Evolutionary conservation across 2,329 filamentous ascomycete genomes (phyloP), one percentile per base, ranked within the genome.

Genomic region (Dothideomycetes sp.): DNA sequence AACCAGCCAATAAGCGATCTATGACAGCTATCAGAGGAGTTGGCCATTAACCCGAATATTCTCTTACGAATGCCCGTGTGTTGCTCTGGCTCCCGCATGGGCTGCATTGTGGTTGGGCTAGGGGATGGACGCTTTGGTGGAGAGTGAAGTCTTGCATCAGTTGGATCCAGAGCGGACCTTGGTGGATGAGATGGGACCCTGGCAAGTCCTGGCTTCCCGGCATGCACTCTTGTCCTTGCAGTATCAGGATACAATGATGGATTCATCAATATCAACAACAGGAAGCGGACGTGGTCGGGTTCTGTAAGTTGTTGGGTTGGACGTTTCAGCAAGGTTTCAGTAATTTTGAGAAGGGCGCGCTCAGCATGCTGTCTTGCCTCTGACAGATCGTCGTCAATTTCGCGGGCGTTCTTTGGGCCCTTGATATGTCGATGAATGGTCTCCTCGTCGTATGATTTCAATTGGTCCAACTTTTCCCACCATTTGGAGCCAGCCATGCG

Each of bases 11-110:
- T 76, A 18, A 94, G 61, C 49, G 82, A 76, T 39, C 81, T 79
- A 51, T 94, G 87, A 49, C 83, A 88, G 42, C 81, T 73, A 42
- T 76, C 74, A 0, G 84, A 72, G 10, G 84, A 68, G 56, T 93
- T 85, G 1, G 85, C 81, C 17, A 94, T 55, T 8, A 94, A 64
- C 1, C 88, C 88, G 18, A 94, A 59, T 30, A 93, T 79, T 29
- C 88, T 76, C 58, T 94, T 94, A 51, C 93, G 75, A 38, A 94
- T 81, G 4, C 81, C 82, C 2, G 84, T 87, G 59, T 94, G 83
- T 43, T 84, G 76, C 2, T 79, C 80, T 18, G 74, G 68, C 14
- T 61, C 61, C 7, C 22, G 22, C 22, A 27, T 27, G 12, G 22
- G 22, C 7, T 27, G 7, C 12, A 14, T 59, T 55, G 32, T 52